Percentiles rank a stretch among this genome's conserved stretches.
phyloP scores from a whole-genome alignment of 192 early-diverging fungal species.

The Rhizoclosmatium sp. region DNA sequence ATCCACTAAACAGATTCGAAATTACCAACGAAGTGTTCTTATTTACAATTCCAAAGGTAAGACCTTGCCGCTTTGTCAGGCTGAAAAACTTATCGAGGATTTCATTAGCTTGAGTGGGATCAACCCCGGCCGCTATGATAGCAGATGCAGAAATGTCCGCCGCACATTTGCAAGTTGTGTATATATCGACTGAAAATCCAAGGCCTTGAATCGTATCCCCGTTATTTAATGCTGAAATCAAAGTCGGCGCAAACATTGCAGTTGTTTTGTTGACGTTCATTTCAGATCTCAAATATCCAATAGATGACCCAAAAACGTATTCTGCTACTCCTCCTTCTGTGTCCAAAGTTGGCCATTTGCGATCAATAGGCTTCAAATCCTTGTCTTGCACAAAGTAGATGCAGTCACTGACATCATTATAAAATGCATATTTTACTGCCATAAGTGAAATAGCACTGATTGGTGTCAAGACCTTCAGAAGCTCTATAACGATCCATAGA shows the following conservation, averaged over 20 bases:
- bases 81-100: neutral
- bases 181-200: constrained; percentile 21
- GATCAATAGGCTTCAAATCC: neutral
- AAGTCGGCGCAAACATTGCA: constrained; percentile 8
- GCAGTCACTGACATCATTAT: constrained; percentile 26
- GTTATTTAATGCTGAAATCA: constrained; percentile 14
- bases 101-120: neutral
- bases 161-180: constrained; percentile 23
- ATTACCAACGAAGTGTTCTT: neutral
- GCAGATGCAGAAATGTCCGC: neutral
- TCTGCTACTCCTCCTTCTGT: constrained; percentile 19
- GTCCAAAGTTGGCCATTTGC: constrained; percentile 22
- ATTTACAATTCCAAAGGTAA: neutral
- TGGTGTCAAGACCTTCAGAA: constrained; percentile 4
- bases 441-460: neutral
- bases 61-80: neutral
- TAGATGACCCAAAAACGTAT: constrained; percentile 5
- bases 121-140: constrained; percentile 2
- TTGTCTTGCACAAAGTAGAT: constrained; percentile 17
- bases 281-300: constrained; percentile 15
- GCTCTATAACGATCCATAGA: neutral
- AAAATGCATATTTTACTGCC: constrained; percentile 13
- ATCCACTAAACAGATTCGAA: constrained; percentile 15
- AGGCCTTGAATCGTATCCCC: constrained; percentile 9
- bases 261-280: constrained; percentile 9